These are phyloP conservation scores for Limonomyces culmigenus DNA, from an alignment of 1,284 basidiomycete genomes.

Conservation along the genomic window DNA sequence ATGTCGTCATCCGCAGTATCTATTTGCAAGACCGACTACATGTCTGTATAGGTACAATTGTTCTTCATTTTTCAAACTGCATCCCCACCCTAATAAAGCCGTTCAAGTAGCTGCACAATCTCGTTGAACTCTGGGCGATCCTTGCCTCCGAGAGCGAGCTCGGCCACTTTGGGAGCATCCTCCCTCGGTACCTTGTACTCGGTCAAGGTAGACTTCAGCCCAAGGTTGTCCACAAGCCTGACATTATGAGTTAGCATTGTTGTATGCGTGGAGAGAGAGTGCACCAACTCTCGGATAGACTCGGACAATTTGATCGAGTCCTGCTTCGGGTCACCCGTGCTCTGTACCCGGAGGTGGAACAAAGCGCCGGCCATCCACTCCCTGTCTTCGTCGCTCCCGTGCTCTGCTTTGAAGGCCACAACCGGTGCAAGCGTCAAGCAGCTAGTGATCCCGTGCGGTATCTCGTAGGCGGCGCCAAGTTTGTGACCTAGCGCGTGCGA, in stretches of 20 bases:
- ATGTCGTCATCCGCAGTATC: too few relatives aligned
- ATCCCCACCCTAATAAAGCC: too few relatives aligned
- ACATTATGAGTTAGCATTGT: not conserved
- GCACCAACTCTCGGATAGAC: conserved; percentile 30
- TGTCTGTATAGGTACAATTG: too few relatives aligned
- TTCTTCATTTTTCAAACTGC: too few relatives aligned
- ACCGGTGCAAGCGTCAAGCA: conserved; percentile 61
- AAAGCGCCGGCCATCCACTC: conserved; percentile 34
- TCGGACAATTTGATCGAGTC: conserved; percentile 36
- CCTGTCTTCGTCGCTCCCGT: conserved; percentile 39
- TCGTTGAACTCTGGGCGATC: conserved; percentile 19
- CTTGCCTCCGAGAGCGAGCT: conserved; percentile 23
- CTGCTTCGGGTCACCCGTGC: conserved; percentile 40
- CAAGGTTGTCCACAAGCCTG: conserved; percentile 39
- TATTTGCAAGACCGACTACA: too few relatives aligned
- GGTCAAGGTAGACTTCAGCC: conserved; percentile 33
- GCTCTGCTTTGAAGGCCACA: conserved; percentile 37
- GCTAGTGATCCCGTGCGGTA: conserved; percentile 73
- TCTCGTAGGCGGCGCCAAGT: conserved; percentile 59
- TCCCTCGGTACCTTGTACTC: conserved; percentile 42
- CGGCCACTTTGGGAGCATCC: conserved; percentile 34
- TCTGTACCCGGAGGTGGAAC: conserved; percentile 35
- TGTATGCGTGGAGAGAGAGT: conserved; percentile 8
- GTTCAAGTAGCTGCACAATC: conserved; percentile 29
- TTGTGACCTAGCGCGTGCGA: conserved; percentile 64